These are phyloP conservation scores for Glonium stellatum DNA, from an alignment of 495 filamentous ascomycete genomes.

Conservation along the genomic window DNA sequence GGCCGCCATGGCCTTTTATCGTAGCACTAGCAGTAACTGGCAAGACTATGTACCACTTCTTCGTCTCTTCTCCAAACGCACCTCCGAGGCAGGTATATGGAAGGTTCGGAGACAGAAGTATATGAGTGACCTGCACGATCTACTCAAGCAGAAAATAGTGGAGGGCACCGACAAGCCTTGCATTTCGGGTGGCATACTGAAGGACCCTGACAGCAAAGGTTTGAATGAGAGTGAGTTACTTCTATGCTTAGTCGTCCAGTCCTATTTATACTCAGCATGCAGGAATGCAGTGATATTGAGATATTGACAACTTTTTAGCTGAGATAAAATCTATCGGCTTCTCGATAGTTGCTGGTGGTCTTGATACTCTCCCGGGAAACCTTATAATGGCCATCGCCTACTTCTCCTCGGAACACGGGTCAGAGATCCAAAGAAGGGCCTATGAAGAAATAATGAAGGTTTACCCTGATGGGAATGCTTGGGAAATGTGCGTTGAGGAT, in stretches of 20 bases:
- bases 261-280: too few relatives aligned
- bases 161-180: conserved; percentile 62
- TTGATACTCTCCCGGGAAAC: conserved; percentile 54
- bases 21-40: conserved; percentile 46
- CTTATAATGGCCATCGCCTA: conserved; percentile 56
- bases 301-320: conserved; percentile 48
- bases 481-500: conserved; percentile 51
- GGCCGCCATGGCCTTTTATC: conserved; percentile 54
- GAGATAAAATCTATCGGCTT: conserved; percentile 58
- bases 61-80: conserved; percentile 50
- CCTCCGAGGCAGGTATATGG: conserved; percentile 49
- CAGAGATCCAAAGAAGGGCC: conserved; percentile 51
- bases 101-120: conserved; percentile 51
- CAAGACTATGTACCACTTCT: conserved; percentile 63
- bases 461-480: conserved; percentile 52
- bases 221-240: background rate
- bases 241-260: too few relatives aligned
- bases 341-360: conserved; percentile 56
- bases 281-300: too few relatives aligned
- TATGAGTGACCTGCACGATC: conserved; percentile 50
- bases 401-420: conserved; percentile 49
- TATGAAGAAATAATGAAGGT: conserved; percentile 52
- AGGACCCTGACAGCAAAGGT: background rate
- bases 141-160: conserved; percentile 53
- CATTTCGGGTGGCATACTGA: conserved; percentile 56